Conservation (phyloP, 192 early-diverging fungal genomes). For the Chytriomyces sp. region DNA sequence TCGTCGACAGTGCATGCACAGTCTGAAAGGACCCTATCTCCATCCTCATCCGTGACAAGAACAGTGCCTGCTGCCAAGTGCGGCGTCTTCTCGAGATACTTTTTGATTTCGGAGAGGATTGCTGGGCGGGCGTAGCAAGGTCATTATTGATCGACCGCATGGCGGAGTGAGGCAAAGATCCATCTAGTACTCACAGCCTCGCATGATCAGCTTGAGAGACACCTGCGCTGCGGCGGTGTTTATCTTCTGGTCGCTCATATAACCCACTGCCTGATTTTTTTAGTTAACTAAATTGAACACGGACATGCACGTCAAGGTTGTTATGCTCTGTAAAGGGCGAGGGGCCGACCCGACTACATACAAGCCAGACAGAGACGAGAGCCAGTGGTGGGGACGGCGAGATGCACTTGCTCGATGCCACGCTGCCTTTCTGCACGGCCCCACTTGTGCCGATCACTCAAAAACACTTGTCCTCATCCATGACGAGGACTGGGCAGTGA, state of each 20-base stretch:
- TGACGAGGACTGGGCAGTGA: neutral
- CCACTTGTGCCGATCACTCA: neutral
- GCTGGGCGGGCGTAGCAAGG: neutral
- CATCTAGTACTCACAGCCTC: neutral
- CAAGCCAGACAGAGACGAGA: neutral
- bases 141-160: neutral
- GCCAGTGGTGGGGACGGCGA: neutral
- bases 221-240: neutral
- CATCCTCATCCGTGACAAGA: constrained; percentile 11
- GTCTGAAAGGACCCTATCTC: constrained; percentile 6
- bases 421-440: neutral
- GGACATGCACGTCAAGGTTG: neutral
- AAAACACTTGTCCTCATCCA: neutral
- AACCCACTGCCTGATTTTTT: no score
- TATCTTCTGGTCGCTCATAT: no score
- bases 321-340: neutral
- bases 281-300: no score
- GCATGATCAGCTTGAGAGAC: constrained; percentile 23
- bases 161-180: neutral
- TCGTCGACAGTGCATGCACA: constrained; percentile 24
- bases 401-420: neutral
- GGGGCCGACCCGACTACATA: neutral
- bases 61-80: neutral
- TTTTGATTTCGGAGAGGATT: constrained; percentile 5
- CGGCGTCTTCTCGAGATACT: neutral